phyloP scores from a whole-genome alignment of 2,329 filamentous ascomycete genomes.

The Beauveria pseudobassiana region DNA sequence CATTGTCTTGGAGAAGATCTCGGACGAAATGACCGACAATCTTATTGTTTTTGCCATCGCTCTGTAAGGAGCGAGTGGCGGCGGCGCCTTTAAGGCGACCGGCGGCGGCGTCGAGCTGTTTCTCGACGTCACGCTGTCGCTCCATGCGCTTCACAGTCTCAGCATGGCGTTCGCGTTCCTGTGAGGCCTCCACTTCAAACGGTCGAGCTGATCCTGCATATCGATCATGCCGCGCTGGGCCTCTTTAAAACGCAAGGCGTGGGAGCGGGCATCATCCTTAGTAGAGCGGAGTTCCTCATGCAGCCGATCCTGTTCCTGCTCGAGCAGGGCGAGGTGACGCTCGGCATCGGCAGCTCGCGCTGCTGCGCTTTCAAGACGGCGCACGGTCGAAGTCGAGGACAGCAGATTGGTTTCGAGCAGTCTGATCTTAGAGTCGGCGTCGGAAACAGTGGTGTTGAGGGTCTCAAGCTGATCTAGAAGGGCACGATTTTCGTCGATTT shows the following conservation, averaged over 20 bases:
- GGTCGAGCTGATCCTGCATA: constrained; percentile 80
- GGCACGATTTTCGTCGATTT: constrained; percentile 73
- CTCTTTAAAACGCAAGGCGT: constrained; percentile 75
- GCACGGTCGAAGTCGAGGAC: constrained; percentile 69
- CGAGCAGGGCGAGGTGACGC: constrained; percentile 67
- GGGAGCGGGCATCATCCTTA: constrained; percentile 68
- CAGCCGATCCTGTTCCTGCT: constrained; percentile 70
- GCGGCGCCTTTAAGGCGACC: constrained; percentile 76
- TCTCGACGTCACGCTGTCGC: constrained; percentile 71
- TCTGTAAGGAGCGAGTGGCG: constrained; percentile 56
- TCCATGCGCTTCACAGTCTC: constrained; percentile 81
- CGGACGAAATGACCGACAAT: constrained; percentile 96
- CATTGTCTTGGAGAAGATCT: constrained; percentile 91
- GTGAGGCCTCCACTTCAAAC: constrained; percentile 72
- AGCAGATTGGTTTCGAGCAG: constrained; percentile 69
- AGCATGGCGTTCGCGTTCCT: constrained; percentile 73
- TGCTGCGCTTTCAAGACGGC: constrained; percentile 65
- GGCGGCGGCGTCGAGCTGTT: constrained; percentile 71
- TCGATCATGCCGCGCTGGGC: constrained; percentile 72
- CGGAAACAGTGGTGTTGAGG: constrained; percentile 69
- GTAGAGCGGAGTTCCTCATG: constrained; percentile 60
- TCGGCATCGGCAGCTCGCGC: constrained; percentile 72
- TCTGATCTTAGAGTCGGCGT: constrained; percentile 74
- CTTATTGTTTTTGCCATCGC: constrained; percentile 46
- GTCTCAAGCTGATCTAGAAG: constrained; percentile 78